These are phyloP conservation scores for Lichina pygmaea DNA, from an alignment of 495 filamentous ascomycete species.

Conservation along the genomic window DNA sequence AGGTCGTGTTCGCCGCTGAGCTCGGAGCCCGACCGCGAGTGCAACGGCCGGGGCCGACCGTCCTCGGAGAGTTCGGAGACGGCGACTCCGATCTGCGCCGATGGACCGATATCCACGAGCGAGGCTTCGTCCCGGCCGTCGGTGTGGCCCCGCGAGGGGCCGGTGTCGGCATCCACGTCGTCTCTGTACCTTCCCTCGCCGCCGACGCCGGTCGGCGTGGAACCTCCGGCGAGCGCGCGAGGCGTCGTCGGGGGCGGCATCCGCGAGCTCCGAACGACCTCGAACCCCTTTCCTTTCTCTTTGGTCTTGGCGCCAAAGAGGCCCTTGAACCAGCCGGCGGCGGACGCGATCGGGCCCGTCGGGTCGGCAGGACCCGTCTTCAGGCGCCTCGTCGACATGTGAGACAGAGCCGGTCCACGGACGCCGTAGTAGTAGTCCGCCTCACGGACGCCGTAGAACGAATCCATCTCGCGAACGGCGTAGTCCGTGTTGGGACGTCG, in stretches of 20 bases:
- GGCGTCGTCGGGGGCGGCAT: constrained; percentile 20
- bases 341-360: constrained; percentile 64
- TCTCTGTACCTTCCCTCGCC: constrained; percentile 2
- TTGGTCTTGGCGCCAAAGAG: constrained; percentile 59
- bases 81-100: too few species aligned
- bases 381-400: constrained; percentile 51
- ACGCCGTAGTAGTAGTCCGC: constrained; percentile 89
- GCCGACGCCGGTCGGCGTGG: not conserved
- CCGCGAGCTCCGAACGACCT: constrained; percentile 71
- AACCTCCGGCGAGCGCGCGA: too few species aligned
- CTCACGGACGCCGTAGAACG: constrained; percentile 84
- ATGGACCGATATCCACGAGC: too few species aligned
- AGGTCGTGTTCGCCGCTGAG: not conserved
- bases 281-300: constrained; percentile 80
- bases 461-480: constrained; percentile 5
- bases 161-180: not conserved
- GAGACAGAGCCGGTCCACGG: constrained; percentile 66
- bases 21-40: not conserved
- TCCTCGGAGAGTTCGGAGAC: too few species aligned
- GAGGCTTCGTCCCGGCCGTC: not conserved
- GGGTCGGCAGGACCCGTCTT: constrained; percentile 91
- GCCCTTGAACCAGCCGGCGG: constrained; percentile 64
- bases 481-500: constrained; percentile 46
- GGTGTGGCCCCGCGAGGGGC: not conserved
- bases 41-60: not conserved